phyloP scores from a whole-genome alignment of 306 rosid species.

The Sophora flavescens region DNA sequence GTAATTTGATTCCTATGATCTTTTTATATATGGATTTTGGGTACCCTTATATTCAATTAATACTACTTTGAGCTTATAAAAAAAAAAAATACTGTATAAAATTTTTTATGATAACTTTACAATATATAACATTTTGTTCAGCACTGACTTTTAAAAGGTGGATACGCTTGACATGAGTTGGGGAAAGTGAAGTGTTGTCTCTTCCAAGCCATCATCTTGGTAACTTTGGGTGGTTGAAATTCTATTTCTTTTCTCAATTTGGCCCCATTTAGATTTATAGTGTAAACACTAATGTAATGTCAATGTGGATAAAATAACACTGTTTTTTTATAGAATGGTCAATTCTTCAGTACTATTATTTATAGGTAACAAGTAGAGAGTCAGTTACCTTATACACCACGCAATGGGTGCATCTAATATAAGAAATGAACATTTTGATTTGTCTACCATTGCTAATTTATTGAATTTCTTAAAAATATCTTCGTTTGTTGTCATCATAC shows the following conservation, averaged over 20 bases:
- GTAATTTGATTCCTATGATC: too few species aligned
- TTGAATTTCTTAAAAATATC: too few species aligned
- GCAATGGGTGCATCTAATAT: not conserved
- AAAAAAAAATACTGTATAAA: too few species aligned
- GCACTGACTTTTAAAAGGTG: slow-evolving; percentile 76
- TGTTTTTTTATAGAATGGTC: not conserved
- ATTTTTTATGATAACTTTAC: too few species aligned
- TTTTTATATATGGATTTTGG: too few species aligned
- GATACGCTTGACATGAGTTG: slow-evolving; percentile 80
- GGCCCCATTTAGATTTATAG: slow-evolving; percentile 16
- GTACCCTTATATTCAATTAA: too few species aligned
- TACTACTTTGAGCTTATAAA: too few species aligned
- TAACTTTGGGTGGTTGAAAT: slow-evolving; percentile 9
- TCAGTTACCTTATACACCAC: too few species aligned
- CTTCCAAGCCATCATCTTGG: slow-evolving; percentile 28
- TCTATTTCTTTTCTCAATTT: not conserved
- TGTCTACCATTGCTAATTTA: too few species aligned
- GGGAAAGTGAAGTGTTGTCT: slow-evolving; percentile 45
- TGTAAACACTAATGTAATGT: slow-evolving; percentile 30
- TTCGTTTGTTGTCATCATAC: too few species aligned
- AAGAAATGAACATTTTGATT: too few species aligned
- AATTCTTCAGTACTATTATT: slow-evolving; percentile 16
- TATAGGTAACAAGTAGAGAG: slow-evolving; percentile 5
- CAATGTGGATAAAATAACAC: slow-evolving; percentile 16
- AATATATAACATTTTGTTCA: too few species aligned